Evolutionary conservation across 2,329 filamentous ascomycete species (phyloP).

Genomic region (Orbilia ellipsospora): DNA sequence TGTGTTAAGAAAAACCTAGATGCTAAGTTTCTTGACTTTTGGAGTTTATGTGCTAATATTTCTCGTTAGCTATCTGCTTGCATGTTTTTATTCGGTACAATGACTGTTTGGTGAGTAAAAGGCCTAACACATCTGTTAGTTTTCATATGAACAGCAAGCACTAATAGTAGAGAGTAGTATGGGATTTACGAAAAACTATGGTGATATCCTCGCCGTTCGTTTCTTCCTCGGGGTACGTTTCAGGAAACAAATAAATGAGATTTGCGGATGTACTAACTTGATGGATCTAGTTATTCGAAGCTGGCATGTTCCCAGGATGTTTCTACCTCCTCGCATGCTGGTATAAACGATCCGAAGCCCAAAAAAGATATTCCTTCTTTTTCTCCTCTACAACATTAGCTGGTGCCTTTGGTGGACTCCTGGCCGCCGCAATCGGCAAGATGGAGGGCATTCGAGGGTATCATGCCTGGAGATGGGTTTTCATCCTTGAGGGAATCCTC

Average conservation of each 20-base stretch:
- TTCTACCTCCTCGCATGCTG: slow-evolving; percentile 83
- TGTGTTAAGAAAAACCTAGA: slow-evolving; percentile 1
- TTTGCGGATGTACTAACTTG: neutral
- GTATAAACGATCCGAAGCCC: slow-evolving; percentile 88
- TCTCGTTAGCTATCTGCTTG: slow-evolving; percentile 70
- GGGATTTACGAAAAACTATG: slow-evolving; percentile 80
- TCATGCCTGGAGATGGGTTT: slow-evolving; percentile 82
- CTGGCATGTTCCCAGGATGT: slow-evolving; percentile 80
- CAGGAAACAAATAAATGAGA: neutral
- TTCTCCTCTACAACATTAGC: slow-evolving; percentile 84
- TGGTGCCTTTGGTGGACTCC: slow-evolving; percentile 84
- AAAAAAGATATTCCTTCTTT: slow-evolving; percentile 93
- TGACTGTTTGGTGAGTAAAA: slow-evolving; percentile 41
- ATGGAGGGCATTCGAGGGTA: slow-evolving; percentile 79
- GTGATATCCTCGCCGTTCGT: slow-evolving; percentile 78
- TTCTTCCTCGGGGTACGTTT: slow-evolving; percentile 79
- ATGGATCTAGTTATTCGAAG: slow-evolving; percentile 64
- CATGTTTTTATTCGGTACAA: slow-evolving; percentile 84
- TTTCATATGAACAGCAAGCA: neutral
- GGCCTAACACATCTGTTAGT: neutral
- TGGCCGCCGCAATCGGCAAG: slow-evolving; percentile 88
- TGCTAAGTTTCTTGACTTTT: neutral
- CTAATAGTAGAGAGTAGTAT: slow-evolving; percentile 33
- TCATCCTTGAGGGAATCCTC: slow-evolving; percentile 78
- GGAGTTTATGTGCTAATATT: slow-evolving; percentile 2